Evolutionary conservation across 83 land plant genomes (phyloP).

Genomic region (Diphasiastrum complanatum): DNA sequence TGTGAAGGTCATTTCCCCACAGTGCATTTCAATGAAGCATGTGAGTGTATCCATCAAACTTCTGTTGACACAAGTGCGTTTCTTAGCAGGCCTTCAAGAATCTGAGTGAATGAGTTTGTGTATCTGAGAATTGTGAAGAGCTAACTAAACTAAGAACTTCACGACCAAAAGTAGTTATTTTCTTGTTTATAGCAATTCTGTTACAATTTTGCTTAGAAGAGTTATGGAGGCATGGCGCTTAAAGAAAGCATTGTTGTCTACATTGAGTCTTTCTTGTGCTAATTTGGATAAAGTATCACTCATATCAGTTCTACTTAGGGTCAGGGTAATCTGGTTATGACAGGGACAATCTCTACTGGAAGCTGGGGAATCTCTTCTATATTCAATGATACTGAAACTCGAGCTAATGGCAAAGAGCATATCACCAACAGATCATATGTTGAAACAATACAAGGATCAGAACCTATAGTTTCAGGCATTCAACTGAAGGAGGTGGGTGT

Average conservation of each 20-base stretch:
- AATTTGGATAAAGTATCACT: background rate
- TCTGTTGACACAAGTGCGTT: too few species aligned
- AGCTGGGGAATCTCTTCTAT: conserved; percentile 48
- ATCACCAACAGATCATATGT: conserved; percentile 22
- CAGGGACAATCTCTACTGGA: conserved; percentile 23
- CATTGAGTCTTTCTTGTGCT: background rate
- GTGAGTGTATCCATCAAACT: too few species aligned
- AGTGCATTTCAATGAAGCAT: too few species aligned
- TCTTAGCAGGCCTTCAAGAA: too few species aligned
- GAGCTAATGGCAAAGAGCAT: conserved; percentile 19
- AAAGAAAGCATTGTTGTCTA: background rate
- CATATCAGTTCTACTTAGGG: background rate
- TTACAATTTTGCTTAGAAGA: background rate
- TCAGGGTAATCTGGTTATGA: background rate
- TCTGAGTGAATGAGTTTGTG: too few species aligned
- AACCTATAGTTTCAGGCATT: conserved; percentile 51
- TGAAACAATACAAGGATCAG: conserved; percentile 42
- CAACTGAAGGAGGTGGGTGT: conserved; percentile 63
- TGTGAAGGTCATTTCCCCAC: too few species aligned
- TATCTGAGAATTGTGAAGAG: too few species aligned
- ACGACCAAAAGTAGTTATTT: too few species aligned
- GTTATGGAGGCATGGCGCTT: too few species aligned
- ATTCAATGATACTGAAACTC: conserved; percentile 31
- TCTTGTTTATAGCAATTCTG: too few species aligned
- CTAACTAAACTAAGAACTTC: too few species aligned